These are phyloP conservation scores for Hyaloscypha hepaticicola DNA, from an alignment of 495 filamentous ascomycete species.

Conservation along the genomic window DNA sequence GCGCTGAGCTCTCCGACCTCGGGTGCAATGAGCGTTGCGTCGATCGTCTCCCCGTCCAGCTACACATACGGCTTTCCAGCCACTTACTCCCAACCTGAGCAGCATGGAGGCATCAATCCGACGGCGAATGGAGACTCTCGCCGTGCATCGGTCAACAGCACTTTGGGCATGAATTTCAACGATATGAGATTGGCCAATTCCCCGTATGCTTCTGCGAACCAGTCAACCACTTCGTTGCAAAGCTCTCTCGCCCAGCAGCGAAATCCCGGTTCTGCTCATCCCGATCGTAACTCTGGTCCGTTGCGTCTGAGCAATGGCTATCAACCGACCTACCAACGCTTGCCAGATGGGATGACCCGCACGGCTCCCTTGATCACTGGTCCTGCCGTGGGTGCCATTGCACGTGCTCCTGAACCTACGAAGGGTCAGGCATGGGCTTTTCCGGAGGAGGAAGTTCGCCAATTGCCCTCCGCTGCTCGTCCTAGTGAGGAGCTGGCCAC, in stretches of 20 bases:
- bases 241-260: constrained; percentile 50
- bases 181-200: constrained; percentile 67
- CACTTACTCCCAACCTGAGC: constrained; percentile 30
- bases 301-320: constrained; percentile 43
- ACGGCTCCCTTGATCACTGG: constrained; percentile 76
- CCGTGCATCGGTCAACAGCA: constrained; percentile 75
- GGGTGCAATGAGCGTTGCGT: constrained; percentile 53
- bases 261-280: constrained; percentile 47
- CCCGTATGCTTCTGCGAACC: constrained; percentile 74
- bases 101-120: constrained; percentile 8
- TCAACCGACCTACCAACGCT: constrained; percentile 42
- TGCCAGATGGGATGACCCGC: constrained; percentile 40
- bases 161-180: constrained; percentile 68
- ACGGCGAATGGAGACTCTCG: constrained; percentile 47
- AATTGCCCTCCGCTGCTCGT: constrained; percentile 38
- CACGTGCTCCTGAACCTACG: constrained; percentile 75
- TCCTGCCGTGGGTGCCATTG: constrained; percentile 73
- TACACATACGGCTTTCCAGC: constrained; percentile 25
- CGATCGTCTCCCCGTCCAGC: constrained; percentile 54
- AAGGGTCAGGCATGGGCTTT: constrained; percentile 83
- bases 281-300: constrained; percentile 64
- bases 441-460: constrained; percentile 67
- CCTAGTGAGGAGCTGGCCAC: constrained; percentile 39
- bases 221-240: constrained; percentile 72
- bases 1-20: constrained; percentile 45